Percentiles rank a stretch among this genome's conserved stretches.
Conservation (phyloP, 305 asterid species). For the Fraxinus latifolia region DNA sequence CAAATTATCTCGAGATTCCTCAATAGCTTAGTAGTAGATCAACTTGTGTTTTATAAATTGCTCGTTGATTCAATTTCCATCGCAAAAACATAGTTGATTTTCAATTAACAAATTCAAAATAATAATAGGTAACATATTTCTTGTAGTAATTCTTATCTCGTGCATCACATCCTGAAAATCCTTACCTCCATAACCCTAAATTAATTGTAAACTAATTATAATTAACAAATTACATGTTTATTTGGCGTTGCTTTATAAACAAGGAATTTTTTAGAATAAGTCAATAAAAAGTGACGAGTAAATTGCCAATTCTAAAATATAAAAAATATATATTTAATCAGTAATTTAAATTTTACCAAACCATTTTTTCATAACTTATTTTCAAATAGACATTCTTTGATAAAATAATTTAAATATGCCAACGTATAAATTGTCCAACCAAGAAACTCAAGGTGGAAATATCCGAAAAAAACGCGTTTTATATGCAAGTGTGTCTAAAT, state of each 20-base stretch:
- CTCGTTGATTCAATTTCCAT: neutral
- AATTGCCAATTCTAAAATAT: neutral
- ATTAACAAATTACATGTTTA: too few species aligned
- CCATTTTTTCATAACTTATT: too few species aligned
- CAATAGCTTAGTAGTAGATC: neutral
- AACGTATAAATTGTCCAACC: neutral
- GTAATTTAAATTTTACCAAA: neutral
- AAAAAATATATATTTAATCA: neutral
- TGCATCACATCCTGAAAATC: neutral
- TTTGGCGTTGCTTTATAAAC: neutral
- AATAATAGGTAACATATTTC: too few species aligned
- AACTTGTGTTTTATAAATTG: neutral
- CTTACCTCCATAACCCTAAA: neutral
- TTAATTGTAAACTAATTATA: neutral
- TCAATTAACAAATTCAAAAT: neutral
- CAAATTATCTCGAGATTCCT: neutral
- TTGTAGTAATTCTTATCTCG: neutral
- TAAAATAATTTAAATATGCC: too few species aligned
- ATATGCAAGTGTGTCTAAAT: slow-evolving; percentile 10
- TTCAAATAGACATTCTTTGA: neutral
- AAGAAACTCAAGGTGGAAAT: neutral
- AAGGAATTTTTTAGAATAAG: neutral
- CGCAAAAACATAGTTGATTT: neutral
- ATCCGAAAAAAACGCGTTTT: slow-evolving; percentile 31
- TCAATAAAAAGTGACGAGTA: neutral